Evolutionary conservation across 2,329 filamentous ascomycete genomes (phyloP), one percentile per base, ranked within the genome.

Genomic region (Fusarium kyushuense): DNA sequence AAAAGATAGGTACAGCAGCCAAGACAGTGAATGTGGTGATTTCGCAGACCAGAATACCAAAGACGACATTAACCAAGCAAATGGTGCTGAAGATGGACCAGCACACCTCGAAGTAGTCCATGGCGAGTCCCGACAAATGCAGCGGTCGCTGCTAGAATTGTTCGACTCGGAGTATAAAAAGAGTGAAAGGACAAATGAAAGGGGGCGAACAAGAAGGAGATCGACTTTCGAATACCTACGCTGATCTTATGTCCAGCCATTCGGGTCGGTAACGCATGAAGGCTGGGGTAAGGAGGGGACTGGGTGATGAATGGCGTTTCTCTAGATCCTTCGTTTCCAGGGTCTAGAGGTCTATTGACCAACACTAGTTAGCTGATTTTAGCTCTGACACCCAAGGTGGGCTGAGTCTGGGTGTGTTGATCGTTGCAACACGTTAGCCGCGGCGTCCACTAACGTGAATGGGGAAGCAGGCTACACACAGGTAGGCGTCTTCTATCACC

Each of bases 41-140:
- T 9, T 77, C 78, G 33, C 77, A 67, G 17, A 82, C 73, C 41
- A 80, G 70, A n/a, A 77, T 36, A 10, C 79, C 77, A 51, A 81
- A 77, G 30, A 81, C 54, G 6, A 80, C 73, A 55, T 79, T 80
- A 23, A 75, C 69, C 5, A 80, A 53, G 36, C 81, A 80, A 54
- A 82, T 77, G 33, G 77, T 79, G 67, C 79, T 82, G 40, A 83
- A 76, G 25, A 82, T 80, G 2, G 79, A 76, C 80, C 80, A 82
- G 69, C 79, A 78, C 45, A 77, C 69, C 69, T 82, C 80, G 40
- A 77, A 82, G 54, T 65, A 65, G 35, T 65, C 60, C 61, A 64
- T 64, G 25, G 19, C 36, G 9, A 17, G 30, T 29, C 30, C 19
- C 27, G 10, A 63, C 14, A 29, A 23, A 45, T 38, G 33, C 54